These are phyloP conservation scores for Beauveria sp. DNA, from an alignment of 2,329 filamentous ascomycete species.

Conservation along the genomic window DNA sequence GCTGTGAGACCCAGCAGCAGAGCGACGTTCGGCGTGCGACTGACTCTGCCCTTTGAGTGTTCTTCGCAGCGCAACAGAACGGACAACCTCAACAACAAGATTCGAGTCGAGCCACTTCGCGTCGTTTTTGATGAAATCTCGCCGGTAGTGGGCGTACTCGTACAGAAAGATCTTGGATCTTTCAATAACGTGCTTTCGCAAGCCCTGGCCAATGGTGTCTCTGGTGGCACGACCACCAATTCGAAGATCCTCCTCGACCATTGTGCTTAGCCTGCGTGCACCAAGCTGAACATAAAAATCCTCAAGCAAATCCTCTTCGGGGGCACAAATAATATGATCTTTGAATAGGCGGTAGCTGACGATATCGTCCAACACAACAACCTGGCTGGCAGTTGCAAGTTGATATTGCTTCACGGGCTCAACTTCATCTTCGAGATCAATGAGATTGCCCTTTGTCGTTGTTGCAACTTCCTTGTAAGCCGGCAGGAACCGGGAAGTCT, in stretches of 20 bases:
- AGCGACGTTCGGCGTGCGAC: slow-evolving; percentile 66
- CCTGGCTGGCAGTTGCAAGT: slow-evolving; percentile 61
- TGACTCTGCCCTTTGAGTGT: slow-evolving; percentile 65
- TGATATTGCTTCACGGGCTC: slow-evolving; percentile 68
- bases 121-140: slow-evolving; percentile 77
- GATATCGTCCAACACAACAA: slow-evolving; percentile 81
- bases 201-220: slow-evolving; percentile 58
- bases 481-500: slow-evolving; percentile 66
- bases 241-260: slow-evolving; percentile 70
- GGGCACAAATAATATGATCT: slow-evolving; percentile 73
- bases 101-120: slow-evolving; percentile 86
- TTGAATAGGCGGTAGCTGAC: slow-evolving; percentile 86
- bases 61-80: slow-evolving; percentile 67
- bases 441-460: slow-evolving; percentile 36
- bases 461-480: slow-evolving; percentile 67
- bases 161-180: slow-evolving; percentile 85
- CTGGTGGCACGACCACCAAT: slow-evolving; percentile 61
- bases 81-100: slow-evolving; percentile 68
- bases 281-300: slow-evolving; percentile 78
- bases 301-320: slow-evolving; percentile 82
- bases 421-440: slow-evolving; percentile 52
- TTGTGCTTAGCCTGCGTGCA: slow-evolving; percentile 63
- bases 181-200: slow-evolving; percentile 79
- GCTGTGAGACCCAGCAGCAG: slow-evolving; percentile 56
- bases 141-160: slow-evolving; percentile 60